These are phyloP conservation scores for Crucihimalaya himalaica DNA, from an alignment of 345 rosid genomes.

Conservation along the genomic window DNA sequence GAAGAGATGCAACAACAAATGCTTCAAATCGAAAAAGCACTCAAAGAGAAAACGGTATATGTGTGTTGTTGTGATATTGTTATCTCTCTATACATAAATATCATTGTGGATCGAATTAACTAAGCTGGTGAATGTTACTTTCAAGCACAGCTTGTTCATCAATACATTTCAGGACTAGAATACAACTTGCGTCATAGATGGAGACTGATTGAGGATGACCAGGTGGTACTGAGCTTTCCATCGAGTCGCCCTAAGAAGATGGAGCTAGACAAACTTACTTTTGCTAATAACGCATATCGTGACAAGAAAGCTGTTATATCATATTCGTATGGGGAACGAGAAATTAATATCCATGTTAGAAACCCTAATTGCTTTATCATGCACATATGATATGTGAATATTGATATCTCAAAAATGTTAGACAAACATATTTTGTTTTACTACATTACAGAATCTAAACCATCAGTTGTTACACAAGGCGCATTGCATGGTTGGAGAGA, in stretches of 20 bases:
- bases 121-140: neutral
- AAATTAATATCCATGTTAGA: constrained; percentile 24
- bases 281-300: constrained; percentile 21
- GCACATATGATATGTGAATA: neutral
- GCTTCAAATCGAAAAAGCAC: neutral
- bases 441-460: constrained; percentile 22
- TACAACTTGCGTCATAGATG: neutral
- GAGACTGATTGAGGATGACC: neutral
- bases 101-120: neutral
- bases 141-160: neutral
- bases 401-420: neutral
- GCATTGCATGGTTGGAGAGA: constrained; percentile 13
- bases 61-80: neutral
- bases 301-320: constrained; percentile 23
- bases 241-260: constrained; percentile 2
- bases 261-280: constrained; percentile 22
- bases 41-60: constrained; percentile 13
- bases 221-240: neutral
- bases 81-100: neutral
- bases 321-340: constrained; percentile 21
- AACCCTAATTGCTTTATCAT: neutral
- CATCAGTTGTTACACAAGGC: constrained; percentile 22
- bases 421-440: neutral
- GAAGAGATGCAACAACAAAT: constrained; percentile 25
- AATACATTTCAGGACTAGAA: neutral